phyloP scores from a whole-genome alignment of 768 basidiomycete species.

The Suillus cothurnatus region DNA sequence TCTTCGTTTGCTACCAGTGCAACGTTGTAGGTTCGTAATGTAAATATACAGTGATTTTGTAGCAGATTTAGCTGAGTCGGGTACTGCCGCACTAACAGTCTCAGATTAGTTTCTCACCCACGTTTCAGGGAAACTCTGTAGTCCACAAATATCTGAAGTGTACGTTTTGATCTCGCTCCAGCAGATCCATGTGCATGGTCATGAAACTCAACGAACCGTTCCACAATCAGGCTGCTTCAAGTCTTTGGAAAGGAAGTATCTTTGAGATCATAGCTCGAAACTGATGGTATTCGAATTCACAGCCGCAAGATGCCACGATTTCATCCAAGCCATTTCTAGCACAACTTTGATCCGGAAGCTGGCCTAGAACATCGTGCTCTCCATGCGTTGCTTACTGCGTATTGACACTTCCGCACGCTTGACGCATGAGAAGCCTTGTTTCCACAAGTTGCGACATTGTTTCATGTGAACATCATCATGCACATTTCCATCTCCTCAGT shows the following conservation, averaged over 20 bases:
- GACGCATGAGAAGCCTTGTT: not conserved
- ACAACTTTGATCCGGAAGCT: constrained; percentile 5
- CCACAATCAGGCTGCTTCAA: not conserved
- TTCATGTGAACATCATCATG: constrained; percentile 7
- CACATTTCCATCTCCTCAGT: constrained; percentile 6
- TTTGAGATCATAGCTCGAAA: not conserved
- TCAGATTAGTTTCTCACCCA: not conserved
- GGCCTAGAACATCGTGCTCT: constrained; percentile 6
- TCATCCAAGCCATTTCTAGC: constrained; percentile 2
- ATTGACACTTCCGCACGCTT: constrained; percentile 2
- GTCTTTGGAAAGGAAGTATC: not conserved
- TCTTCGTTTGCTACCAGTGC: not conserved
- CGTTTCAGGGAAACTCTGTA: not conserved
- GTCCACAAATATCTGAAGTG: not conserved
- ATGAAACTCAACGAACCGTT: not conserved
- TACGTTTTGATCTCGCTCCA: not conserved
- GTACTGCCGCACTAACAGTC: not conserved
- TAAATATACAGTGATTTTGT: not conserved
- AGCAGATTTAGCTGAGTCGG: not conserved
- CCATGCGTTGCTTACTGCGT: constrained; percentile 4
- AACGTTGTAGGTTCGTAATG: not conserved
- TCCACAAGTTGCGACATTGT: constrained; percentile 1
- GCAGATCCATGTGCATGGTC: not conserved
- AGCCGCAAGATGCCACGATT: not conserved
- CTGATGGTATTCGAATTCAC: not conserved